Evolutionary conservation across 768 basidiomycete genomes (phyloP), one percentile per base, ranked within the genome.

Genomic region (Mrakia hoshinonis): DNA sequence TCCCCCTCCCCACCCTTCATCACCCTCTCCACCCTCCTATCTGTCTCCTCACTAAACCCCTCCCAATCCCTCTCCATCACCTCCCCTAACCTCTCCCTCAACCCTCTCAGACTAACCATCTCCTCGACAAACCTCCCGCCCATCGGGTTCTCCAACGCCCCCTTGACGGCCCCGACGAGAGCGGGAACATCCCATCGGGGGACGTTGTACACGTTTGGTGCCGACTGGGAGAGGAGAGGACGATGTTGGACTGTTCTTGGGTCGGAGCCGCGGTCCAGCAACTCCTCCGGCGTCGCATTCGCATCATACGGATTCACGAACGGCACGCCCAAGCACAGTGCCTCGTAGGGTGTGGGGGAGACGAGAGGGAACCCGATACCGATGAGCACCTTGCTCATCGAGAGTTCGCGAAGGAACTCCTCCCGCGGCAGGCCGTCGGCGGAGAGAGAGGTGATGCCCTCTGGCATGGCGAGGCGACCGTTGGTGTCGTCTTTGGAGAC

Each of bases 31-130:
- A 61, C 58, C 34, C 34, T 22, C 36, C 58, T 61, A 18, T 61
- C 58, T 31, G 34, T n/a, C 58, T 61, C 58, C 58, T 34, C 4
- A 38, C 31, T 36, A 20, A 61, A 61, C 58, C 36, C 58, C 20
- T 61, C 34, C 58, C 58, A 61, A 38, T 61, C 58, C 58, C 58
- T 61, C 58, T 61, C 58, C 58, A 61, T 61, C 34, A 61, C 58
- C 34, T 61, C 58, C 34, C 58, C 58, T 18, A 61, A n/a, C 36
- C 34, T 61, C 34, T 38, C 58, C 58, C 31, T 61, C 58, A 61
- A 38, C 36, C 58, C 6, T 20, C n/a, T 39, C 18, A 61, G 7
- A 20, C 58, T 61, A 1, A 61, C 58, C 58, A 61, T 61, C 58
- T 61, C 58, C 58, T 61, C 58, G 34, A 61, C n/a, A 9, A 61